These are phyloP conservation scores for Pichia cactophila DNA, from an alignment of 1,139 yeast species.

Conservation along the genomic window DNA sequence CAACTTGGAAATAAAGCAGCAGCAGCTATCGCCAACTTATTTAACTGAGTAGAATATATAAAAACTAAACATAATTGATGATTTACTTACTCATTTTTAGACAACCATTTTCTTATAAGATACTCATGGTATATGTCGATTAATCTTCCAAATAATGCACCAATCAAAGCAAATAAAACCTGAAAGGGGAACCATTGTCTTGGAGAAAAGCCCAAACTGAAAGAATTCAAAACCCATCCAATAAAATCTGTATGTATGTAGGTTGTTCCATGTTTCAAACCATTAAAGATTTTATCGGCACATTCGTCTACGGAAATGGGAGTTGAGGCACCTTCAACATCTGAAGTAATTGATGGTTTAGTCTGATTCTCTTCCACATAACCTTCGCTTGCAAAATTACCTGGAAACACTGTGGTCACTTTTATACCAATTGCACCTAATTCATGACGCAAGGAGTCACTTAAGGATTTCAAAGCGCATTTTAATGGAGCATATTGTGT, in stretches of 20 bases:
- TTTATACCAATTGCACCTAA: conserved; percentile 57
- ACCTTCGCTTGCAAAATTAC: conserved; percentile 88
- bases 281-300: conserved; percentile 50
- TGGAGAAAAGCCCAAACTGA: conserved; percentile 66
- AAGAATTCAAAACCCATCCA: conserved; percentile 73
- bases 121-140: conserved; percentile 44
- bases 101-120: conserved; percentile 47
- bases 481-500: conserved; percentile 85
- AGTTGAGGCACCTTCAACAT: conserved; percentile 76
- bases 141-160: conserved; percentile 60
- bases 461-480: conserved; percentile 69
- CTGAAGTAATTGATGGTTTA: conserved; percentile 76
- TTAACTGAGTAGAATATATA: conserved; percentile 2
- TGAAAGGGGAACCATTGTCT: conserved; percentile 54
- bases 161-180: conserved; percentile 38
- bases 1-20: conserved; percentile 16
- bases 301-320: conserved; percentile 66
- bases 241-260: conserved; percentile 75
- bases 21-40: conserved; percentile 11
- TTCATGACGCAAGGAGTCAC: conserved; percentile 78
- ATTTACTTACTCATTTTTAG: conserved; percentile 19
- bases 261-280: conserved; percentile 59
- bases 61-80: neutral
- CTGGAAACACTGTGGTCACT: conserved; percentile 67
- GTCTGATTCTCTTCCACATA: conserved; percentile 70